Evolutionary conservation across 805 yeast species (phyloP).

Genomic region (Saccharomycopsis fibuligera): DNA sequence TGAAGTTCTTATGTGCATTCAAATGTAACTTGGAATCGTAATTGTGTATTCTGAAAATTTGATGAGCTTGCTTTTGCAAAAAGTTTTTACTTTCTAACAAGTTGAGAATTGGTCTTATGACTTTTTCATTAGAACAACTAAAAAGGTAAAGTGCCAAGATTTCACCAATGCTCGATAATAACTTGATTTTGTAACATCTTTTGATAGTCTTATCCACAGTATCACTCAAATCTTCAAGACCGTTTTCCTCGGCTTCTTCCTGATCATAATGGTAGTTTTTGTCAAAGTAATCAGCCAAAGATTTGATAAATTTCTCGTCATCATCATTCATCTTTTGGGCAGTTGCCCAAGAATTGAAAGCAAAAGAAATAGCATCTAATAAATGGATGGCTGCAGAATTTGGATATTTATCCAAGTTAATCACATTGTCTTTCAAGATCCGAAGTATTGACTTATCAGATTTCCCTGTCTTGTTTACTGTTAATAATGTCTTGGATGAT

Average conservation of each 20-base stretch:
- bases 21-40: slow-evolving; percentile 26
- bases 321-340: slow-evolving; percentile 44
- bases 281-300: slow-evolving; percentile 26
- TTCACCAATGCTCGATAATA: slow-evolving; percentile 65
- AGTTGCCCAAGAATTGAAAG: slow-evolving; percentile 73
- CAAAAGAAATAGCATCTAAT: slow-evolving; percentile 65
- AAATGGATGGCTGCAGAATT: slow-evolving; percentile 59
- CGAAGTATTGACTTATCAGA: slow-evolving; percentile 40
- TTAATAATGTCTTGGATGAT: background rate
- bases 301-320: slow-evolving; percentile 35
- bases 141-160: slow-evolving; percentile 67
- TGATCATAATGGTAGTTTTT: slow-evolving; percentile 13
- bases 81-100: slow-evolving; percentile 36
- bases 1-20: slow-evolving; percentile 9
- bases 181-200: slow-evolving; percentile 47
- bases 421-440: slow-evolving; percentile 49
- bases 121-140: slow-evolving; percentile 42
- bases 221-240: slow-evolving; percentile 11
- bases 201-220: slow-evolving; percentile 26
- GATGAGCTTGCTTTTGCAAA: slow-evolving; percentile 24
- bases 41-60: slow-evolving; percentile 39
- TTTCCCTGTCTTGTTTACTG: slow-evolving; percentile 19
- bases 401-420: slow-evolving; percentile 49
- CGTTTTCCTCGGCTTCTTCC: slow-evolving; percentile 14
- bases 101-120: slow-evolving; percentile 37